Percentiles rank a stretch among this genome's conserved stretches.
These are phyloP conservation scores for Cryptosporidium parvum DNA, from an alignment of 169 alveolate species.

Conservation along the genomic window DNA sequence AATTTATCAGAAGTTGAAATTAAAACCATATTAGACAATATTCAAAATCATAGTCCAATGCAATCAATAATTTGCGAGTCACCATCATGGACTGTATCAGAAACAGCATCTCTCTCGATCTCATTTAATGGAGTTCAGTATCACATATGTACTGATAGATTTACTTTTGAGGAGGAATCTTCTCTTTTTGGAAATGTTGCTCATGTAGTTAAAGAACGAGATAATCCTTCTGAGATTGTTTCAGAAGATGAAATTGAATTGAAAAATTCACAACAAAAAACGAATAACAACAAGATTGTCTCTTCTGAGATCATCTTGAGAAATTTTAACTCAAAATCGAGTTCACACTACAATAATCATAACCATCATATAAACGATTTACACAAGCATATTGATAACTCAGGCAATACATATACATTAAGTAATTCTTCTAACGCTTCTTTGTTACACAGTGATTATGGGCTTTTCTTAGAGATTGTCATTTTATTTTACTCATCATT, in stretches of 20 bases:
- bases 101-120: conserved; percentile 58
- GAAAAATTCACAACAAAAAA: background rate
- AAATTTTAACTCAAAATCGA: conserved; percentile 4
- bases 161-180: conserved; percentile 58
- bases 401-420: conserved; percentile 54
- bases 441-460: conserved; percentile 67
- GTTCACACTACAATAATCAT: background rate
- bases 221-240: conserved; percentile 45
- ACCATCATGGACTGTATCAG: conserved; percentile 75
- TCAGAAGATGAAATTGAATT: conserved; percentile 16
- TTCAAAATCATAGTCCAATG: conserved; percentile 14
- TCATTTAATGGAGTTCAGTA: conserved; percentile 75
- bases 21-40: background rate
- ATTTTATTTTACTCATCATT: conserved; percentile 60
- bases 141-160: conserved; percentile 34
- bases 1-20: conserved; percentile 7
- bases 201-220: conserved; percentile 74
- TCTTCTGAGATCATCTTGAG: conserved; percentile 19
- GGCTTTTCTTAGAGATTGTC: conserved; percentile 60
- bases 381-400: conserved; percentile 29
- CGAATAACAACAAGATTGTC: background rate
- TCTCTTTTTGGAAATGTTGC: conserved; percentile 74
- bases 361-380: conserved; percentile 15
- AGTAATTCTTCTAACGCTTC: conserved; percentile 67
- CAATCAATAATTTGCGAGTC: conserved; percentile 70